Base-by-base conservation (phyloP, 306 rosid species). In the Coriaria nepalensis region DNA sequence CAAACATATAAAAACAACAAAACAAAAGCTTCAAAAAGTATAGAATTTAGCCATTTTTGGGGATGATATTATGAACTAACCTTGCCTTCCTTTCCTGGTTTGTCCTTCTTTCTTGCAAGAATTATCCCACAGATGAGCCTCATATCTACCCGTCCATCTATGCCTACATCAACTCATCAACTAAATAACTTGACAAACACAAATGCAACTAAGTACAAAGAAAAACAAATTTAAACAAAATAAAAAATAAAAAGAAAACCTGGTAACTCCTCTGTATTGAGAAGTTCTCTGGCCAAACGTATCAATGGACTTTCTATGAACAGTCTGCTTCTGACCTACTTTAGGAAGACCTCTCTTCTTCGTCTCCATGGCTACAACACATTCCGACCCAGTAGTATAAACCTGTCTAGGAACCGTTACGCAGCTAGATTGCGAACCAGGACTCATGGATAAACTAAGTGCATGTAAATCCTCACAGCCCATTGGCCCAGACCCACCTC, bases 81-180 rank as follows among this genome's bases (percentile, higher is more conserved):
- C 98, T 81, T 90, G 96, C 52, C 98, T 75, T 75, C 98, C 98
- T 69, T 90, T 90, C 75, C 96, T 77, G 44, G 95, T 90, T 46
- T 90, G 98, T 45, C 98, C 98, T 67, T 90, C 96, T 61, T 90
- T 85, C 81, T 90, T 90, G 74, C 95, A 90, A 50, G 94, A 85
- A 52, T 90, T 90, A 70, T 90, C 98, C 98, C 98, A 90, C 45
- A 90, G 80, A 77, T 90, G 97, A 6, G 97, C 95, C 69, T 90
- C 95, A 51, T 90, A 90, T 69, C 98, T 77, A 39, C 98, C 98
- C 13, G 98, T 90, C 98, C 98, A 90, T 57, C 98, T 73, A 53
- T 90, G 98, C 60, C 98, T 90, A 55, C n/a, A 35, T 6, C 29
- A 39, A 9, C 8, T 41, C 6, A 2, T 12, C 32, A 56, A 47